Evolutionary conservation across 2,329 filamentous ascomycete species (phyloP).

Genomic region (Chrysosporium keratinophilum): DNA sequence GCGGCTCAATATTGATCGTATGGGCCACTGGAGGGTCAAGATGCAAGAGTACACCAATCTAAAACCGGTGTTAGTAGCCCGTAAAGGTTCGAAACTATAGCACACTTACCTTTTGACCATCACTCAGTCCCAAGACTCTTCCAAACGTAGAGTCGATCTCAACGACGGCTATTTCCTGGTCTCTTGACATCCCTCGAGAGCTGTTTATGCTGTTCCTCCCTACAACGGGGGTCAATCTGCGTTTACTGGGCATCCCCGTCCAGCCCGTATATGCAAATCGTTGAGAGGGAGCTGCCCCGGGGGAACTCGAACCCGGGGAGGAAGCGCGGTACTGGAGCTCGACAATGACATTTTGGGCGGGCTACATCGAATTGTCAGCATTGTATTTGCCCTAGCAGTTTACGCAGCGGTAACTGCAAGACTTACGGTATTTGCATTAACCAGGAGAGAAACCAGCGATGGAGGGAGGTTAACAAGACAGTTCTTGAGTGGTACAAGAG

Average conservation of each 20-base stretch:
- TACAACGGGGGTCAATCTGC: constrained; percentile 62
- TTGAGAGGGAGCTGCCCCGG: constrained; percentile 39
- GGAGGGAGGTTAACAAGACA: constrained; percentile 89
- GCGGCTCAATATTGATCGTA: constrained; percentile 90
- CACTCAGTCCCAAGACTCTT: constrained; percentile 60
- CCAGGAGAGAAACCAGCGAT: constrained; percentile 69
- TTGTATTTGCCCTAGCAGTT: not conserved
- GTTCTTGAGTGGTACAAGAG: constrained; percentile 78
- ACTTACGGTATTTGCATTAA: constrained; percentile 80
- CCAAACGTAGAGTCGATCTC: constrained; percentile 84
- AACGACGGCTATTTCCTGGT: constrained; percentile 66
- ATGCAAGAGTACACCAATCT: constrained; percentile 59
- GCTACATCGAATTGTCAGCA: constrained; percentile 39
- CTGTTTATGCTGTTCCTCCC: constrained; percentile 61
- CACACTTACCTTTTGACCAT: constrained; percentile 64
- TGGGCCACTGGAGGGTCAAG: constrained; percentile 83
- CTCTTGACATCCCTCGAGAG: constrained; percentile 48
- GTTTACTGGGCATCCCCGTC: constrained; percentile 96
- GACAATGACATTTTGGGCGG: constrained; percentile 91
- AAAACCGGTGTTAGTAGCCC: constrained; percentile 21
- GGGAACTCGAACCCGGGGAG: constrained; percentile 33
- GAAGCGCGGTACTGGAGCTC: constrained; percentile 69
- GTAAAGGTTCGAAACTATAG: not conserved
- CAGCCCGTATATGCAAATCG: constrained; percentile 81
- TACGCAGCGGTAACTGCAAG: not conserved